A percentile compares a stretch with the other conserved stretches of the same genome.
Evolutionary conservation across 805 yeast species (phyloP).

Genomic region (Yarrowia sp.): DNA sequence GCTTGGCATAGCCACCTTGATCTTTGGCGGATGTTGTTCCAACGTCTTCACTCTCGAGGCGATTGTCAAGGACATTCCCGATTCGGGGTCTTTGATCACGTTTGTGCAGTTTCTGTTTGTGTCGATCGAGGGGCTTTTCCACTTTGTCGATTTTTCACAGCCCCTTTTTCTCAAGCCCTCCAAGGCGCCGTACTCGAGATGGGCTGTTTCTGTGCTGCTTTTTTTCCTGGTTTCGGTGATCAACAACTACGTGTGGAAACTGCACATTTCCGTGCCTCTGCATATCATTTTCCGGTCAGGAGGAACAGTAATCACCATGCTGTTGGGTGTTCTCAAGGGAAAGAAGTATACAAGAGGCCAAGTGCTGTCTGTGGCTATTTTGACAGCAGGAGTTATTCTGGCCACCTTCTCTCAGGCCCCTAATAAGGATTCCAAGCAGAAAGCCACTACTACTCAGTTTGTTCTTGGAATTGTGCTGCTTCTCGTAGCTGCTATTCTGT

Average conservation of each 20-base stretch:
- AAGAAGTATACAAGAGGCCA: slow-evolving; percentile 58
- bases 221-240: slow-evolving; percentile 60
- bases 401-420: slow-evolving; percentile 47
- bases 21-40: slow-evolving; percentile 77
- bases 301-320: slow-evolving; percentile 67
- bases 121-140: slow-evolving; percentile 54
- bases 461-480: slow-evolving; percentile 55
- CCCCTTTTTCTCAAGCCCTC: slow-evolving; percentile 49
- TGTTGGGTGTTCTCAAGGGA: slow-evolving; percentile 59
- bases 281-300: slow-evolving; percentile 72
- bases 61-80: slow-evolving; percentile 52
- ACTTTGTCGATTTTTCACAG: slow-evolving; percentile 50
- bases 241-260: slow-evolving; percentile 65
- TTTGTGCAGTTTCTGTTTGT: slow-evolving; percentile 63
- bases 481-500: slow-evolving; percentile 57
- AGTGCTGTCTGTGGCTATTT: slow-evolving; percentile 57
- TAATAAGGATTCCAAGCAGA: slow-evolving; percentile 40
- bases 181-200: slow-evolving; percentile 49
- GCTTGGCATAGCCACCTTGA: slow-evolving; percentile 49
- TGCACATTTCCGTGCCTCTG: slow-evolving; percentile 66
- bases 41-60: slow-evolving; percentile 70
- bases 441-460: slow-evolving; percentile 41
- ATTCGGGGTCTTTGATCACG: slow-evolving; percentile 62
- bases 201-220: slow-evolving; percentile 57
- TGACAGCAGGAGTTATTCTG: slow-evolving; percentile 63